Conservation (phyloP, 345 rosid species). For the Viola odorata region DNA sequence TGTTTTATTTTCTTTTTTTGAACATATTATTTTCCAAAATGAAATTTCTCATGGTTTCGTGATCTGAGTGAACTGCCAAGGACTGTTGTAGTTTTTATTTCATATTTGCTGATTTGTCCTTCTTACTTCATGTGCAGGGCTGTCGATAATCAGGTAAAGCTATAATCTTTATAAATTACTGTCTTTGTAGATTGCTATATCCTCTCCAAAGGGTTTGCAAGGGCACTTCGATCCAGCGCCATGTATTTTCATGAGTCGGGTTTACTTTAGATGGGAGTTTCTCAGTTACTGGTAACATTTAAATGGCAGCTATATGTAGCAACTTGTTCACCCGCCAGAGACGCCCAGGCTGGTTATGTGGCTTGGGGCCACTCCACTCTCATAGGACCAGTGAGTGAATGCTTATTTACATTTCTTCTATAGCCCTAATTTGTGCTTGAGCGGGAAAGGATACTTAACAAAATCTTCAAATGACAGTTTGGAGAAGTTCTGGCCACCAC, state of each 20-base stretch:
- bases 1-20: neutral
- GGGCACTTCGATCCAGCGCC: neutral
- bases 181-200: too few species aligned
- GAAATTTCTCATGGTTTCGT: too few species aligned
- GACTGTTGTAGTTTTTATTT: too few species aligned
- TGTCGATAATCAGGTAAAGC: constrained; percentile 73
- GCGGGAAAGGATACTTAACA: neutral
- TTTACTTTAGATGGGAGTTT: too few species aligned
- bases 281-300: too few species aligned
- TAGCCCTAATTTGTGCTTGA: neutral
- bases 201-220: neutral
- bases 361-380: constrained; percentile 99
- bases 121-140: constrained; percentile 61
- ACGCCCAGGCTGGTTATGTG: constrained; percentile 60
- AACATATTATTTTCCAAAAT: neutral
- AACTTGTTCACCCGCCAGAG: constrained; percentile 93
- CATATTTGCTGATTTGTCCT: constrained; percentile 12
- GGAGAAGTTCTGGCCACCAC: constrained; percentile 89
- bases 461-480: constrained; percentile 42
- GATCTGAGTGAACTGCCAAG: too few species aligned
- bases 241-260: neutral
- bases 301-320: constrained; percentile 74
- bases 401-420: neutral
- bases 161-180: too few species aligned
- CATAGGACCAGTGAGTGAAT: constrained; percentile 70